These are phyloP conservation scores for Citrus maxima DNA, from an alignment of 345 rosid species.

Conservation along the genomic window DNA sequence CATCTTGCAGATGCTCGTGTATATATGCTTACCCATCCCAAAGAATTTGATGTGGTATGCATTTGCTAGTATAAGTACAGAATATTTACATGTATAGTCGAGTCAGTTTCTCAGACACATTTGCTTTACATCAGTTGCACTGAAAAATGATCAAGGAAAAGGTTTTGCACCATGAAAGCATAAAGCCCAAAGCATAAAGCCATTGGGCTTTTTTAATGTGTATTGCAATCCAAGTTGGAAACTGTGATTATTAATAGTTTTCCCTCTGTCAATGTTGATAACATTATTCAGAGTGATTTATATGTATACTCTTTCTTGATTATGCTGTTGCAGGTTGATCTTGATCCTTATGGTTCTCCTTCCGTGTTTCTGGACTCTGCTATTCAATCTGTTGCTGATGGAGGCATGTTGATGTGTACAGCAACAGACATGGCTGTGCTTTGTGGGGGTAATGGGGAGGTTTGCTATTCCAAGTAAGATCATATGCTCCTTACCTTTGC, in stretches of 20 bases:
- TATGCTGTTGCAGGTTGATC: conserved; percentile 77
- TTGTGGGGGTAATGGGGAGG: conserved; percentile 98
- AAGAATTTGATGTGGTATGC: conserved; percentile 93
- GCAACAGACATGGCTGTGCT: conserved; percentile 99
- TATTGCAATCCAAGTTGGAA: background rate
- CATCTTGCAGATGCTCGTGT: conserved; percentile 96
- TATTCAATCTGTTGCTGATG: conserved; percentile 91
- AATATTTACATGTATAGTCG: background rate
- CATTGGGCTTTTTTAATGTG: background rate
- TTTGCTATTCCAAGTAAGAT: conserved; percentile 99
- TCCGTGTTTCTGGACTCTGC: conserved; percentile 96
- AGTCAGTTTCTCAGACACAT: conserved; percentile 1
- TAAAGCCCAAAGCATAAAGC: background rate
- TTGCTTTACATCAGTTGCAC: background rate
- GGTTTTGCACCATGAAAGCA: background rate
- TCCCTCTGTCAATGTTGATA: background rate
- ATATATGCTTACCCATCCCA: conserved; percentile 88
- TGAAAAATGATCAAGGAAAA: background rate
- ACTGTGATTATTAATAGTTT: background rate
- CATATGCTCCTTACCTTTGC: conserved; percentile 8
- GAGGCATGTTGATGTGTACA: conserved; percentile 96
- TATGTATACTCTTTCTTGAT: conserved; percentile 8
- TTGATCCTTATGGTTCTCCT: conserved; percentile 98
- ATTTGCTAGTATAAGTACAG: background rate
- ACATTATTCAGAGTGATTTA: background rate